These are phyloP conservation scores for Peronospora tabacina DNA, from an alignment of 352 stramenopile species.

Conservation along the genomic window DNA sequence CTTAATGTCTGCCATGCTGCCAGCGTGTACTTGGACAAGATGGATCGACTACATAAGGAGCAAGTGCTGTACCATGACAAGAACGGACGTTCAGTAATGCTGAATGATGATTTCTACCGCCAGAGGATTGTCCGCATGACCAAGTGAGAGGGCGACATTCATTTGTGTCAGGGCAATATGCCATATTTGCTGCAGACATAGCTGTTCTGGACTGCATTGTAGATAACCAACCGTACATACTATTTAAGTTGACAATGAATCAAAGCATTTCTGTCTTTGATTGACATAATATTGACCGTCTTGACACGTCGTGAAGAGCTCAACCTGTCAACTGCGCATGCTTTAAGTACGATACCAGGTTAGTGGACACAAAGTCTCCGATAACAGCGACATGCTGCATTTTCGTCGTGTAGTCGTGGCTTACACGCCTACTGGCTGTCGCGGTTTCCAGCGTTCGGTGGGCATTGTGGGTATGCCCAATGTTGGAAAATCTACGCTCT, in stretches of 20 bases:
- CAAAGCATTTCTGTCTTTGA: background rate
- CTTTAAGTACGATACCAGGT: conserved; percentile 2
- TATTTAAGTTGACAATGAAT: background rate
- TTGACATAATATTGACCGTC: no score
- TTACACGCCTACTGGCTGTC: conserved; percentile 12
- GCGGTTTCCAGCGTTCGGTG: conserved; percentile 70
- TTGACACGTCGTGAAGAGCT: no score
- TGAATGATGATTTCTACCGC: conserved; percentile 77
- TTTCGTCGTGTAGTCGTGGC: conserved; percentile 4
- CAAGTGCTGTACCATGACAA: conserved; percentile 29
- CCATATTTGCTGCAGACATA: background rate
- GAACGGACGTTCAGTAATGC: conserved; percentile 15
- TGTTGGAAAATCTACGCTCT: conserved; percentile 85
- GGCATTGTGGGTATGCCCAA: conserved; percentile 87
- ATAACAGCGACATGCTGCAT: conserved; percentile 14
- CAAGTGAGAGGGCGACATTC: conserved; percentile 30
- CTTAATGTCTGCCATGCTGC: conserved; percentile 54
- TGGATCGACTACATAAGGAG: conserved; percentile 50
- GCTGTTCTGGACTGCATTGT: background rate
- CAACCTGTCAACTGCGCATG: no score
- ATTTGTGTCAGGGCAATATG: background rate
- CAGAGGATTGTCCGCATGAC: conserved; percentile 60
- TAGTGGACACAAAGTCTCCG: background rate
- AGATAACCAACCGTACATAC: background rate
- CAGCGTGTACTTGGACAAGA: conserved; percentile 61